Conservation (phyloP, 2,329 filamentous ascomycete species). For the Verticillium zaregamsianum region DNA sequence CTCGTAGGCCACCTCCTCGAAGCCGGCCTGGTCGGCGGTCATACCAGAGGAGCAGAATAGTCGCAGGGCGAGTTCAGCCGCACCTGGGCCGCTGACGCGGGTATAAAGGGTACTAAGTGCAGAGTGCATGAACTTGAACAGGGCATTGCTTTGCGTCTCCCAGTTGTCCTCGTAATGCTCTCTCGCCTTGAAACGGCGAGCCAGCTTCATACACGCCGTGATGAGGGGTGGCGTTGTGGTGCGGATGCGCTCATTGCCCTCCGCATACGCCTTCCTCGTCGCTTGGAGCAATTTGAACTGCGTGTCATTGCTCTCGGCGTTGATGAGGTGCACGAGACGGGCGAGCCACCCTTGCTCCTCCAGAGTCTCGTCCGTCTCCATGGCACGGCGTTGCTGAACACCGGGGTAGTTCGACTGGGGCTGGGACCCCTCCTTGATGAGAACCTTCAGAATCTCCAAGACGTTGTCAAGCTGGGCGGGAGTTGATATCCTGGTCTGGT, state of each 20-base stretch:
- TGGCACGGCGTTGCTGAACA: conserved; percentile 66
- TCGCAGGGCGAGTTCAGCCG: conserved; percentile 82
- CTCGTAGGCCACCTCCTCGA: conserved; percentile 95
- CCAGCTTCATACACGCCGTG: conserved; percentile 84
- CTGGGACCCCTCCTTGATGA: conserved; percentile 91
- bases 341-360: conserved; percentile 98
- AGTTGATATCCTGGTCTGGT: conserved; percentile 75
- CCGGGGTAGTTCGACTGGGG: conserved; percentile 80
- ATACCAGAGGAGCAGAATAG: conserved; percentile 91
- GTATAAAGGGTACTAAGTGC: conserved; percentile 83
- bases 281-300: conserved; percentile 93
- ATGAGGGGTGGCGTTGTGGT: conserved; percentile 93
- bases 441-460: conserved; percentile 79
- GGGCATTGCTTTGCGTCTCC: conserved; percentile 63
- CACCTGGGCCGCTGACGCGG: conserved; percentile 70
- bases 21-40: conserved; percentile 83
- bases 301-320: conserved; percentile 81
- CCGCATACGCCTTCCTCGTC: conserved; percentile 78
- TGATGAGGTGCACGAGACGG: conserved; percentile 82
- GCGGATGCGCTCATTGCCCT: conserved; percentile 92
- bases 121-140: conserved; percentile 95
- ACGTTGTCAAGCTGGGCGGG: conserved; percentile 81
- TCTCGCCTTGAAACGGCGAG: conserved; percentile 80
- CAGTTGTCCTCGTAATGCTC: conserved; percentile 74
- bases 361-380: conserved; percentile 93